A percentile compares a stretch with the other conserved stretches of the same genome.
Evolutionary conservation across 768 basidiomycete species (phyloP).

Genomic region (Sporobolomyces phaffii): DNA sequence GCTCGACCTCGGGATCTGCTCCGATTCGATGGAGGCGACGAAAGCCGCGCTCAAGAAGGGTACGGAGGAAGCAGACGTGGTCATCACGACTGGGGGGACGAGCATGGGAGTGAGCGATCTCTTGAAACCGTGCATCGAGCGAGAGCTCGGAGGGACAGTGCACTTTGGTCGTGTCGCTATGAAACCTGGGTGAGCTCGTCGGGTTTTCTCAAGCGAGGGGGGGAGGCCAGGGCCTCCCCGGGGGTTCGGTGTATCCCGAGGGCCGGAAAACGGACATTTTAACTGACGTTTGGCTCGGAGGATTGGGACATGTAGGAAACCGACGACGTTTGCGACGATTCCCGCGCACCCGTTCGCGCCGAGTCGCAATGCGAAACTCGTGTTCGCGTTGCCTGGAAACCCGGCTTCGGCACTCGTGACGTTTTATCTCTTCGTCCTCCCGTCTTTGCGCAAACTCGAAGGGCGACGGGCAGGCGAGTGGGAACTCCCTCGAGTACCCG

Average conservation of each 20-base stretch:
- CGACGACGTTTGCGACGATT: constrained; percentile 80
- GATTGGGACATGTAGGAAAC: constrained; percentile 53
- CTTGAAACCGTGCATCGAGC: constrained; percentile 80
- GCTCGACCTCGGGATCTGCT: constrained; percentile 71
- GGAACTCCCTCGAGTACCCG: constrained; percentile 40
- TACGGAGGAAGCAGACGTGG: constrained; percentile 61
- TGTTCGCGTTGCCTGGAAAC: constrained; percentile 84
- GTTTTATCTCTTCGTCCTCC: constrained; percentile 71
- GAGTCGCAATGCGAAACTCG: constrained; percentile 52
- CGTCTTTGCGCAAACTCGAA: constrained; percentile 56
- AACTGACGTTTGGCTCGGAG: too few species aligned
- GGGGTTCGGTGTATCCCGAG: too few species aligned
- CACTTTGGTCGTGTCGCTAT: constrained; percentile 81
- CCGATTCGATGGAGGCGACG: constrained; percentile 57
- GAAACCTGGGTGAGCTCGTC: constrained; percentile 59
- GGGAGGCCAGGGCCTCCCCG: too few species aligned
- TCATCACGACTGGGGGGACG: constrained; percentile 82
- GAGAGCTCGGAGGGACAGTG: constrained; percentile 64
- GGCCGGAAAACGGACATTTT: too few species aligned
- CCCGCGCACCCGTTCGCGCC: constrained; percentile 48
- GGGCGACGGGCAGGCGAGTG: constrained; percentile 34
- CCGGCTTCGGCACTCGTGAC: constrained; percentile 81
- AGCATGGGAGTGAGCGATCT: constrained; percentile 86
- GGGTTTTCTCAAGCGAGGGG: not conserved
- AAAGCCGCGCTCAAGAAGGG: constrained; percentile 57